phyloP scores from a whole-genome alignment of 139 green algal genomes.

The Chlorella sp. region DNA sequence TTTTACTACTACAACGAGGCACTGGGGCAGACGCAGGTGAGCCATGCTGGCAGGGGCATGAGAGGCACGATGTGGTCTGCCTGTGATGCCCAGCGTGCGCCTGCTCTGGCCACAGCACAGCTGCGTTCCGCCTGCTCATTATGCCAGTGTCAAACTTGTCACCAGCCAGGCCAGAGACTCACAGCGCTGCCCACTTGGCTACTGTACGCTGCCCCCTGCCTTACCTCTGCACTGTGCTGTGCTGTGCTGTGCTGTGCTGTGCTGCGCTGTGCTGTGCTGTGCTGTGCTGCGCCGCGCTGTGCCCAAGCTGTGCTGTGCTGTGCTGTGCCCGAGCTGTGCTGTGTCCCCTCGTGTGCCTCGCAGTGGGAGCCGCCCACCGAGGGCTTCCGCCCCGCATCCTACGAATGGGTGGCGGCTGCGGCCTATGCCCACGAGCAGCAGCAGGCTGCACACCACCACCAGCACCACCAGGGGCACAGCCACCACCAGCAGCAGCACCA shows the following conservation, averaged over 20 bases:
- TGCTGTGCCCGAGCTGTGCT: too few species aligned
- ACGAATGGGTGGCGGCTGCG: conserved; percentile 2
- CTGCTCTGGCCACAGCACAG: not conserved
- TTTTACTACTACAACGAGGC: conserved; percentile 51
- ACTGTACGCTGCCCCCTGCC: not conserved
- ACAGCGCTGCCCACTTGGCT: too few species aligned
- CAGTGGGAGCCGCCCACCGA: conserved; percentile 52
- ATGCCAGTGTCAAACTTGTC: too few species aligned
- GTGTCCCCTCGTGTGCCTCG: not conserved
- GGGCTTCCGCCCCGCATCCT: conserved; percentile 32
- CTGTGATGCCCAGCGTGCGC: not conserved
- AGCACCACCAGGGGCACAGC: not conserved
- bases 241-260: too few species aligned
- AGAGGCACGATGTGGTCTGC: too few species aligned
- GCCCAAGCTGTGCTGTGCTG: too few species aligned
- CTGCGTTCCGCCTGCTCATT: too few species aligned
- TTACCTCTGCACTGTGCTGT: too few species aligned
- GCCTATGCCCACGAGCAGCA: not conserved
- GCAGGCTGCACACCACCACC: not conserved
- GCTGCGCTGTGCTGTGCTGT: too few species aligned
- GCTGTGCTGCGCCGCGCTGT: too few species aligned
- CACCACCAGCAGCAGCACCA: not conserved
- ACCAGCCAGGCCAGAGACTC: too few species aligned
- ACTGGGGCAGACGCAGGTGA: conserved; percentile 26
- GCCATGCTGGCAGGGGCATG: not conserved